Evolutionary conservation across 805 yeast species (phyloP), one percentile per base, ranked within the genome.

Genomic region (Metschnikowia similis): DNA sequence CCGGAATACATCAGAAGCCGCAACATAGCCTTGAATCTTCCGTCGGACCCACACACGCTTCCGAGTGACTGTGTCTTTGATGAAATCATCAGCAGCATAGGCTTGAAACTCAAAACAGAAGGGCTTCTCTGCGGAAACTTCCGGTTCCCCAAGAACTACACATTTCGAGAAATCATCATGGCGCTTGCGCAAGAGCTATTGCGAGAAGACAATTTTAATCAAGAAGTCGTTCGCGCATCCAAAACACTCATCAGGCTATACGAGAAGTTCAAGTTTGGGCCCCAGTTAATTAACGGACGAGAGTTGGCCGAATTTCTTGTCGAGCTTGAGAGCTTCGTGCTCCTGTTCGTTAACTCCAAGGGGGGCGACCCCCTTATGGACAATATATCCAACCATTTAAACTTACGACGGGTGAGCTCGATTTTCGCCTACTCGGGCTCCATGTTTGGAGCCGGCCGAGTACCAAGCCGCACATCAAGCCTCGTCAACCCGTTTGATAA

Each of bases 201-300:
- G n/a, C 51, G 49, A 3, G 56, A 53, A 26, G 46, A 42, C 35
- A 34, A 48, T 7, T 36, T 50, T 16, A 50, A 54, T 35, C 41
- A 28, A 37, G 55, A 53, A 10, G 43, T 48, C 32, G 41, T 54
- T 4, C 59, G 59, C 10, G 56, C 63, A 29, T 38, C 60, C 4
- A 49, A 46, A 4, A 39, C 56, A 26, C 55, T 70, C 36, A 68
- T 82, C 4, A 70, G 69, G 3, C 64, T 80, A 11, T 90, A 89
- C 67, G 96, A 90, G 56, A 69, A 71, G 45, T 72, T 85, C 35
- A 71, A 89, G 51, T 90, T 82, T 64, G 79, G 92, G 6, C 86
- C 87, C 2, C 64, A 71, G 16, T 73, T 81, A 14, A 80, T 89
- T 14, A 66, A 77, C 0, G 82, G 84, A 54, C 71, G 68, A 4